Percentiles rank a stretch among this genome's conserved stretches.
phyloP scores from a whole-genome alignment of 202 grass and related monocot genomes.

The Carex arenaria region DNA sequence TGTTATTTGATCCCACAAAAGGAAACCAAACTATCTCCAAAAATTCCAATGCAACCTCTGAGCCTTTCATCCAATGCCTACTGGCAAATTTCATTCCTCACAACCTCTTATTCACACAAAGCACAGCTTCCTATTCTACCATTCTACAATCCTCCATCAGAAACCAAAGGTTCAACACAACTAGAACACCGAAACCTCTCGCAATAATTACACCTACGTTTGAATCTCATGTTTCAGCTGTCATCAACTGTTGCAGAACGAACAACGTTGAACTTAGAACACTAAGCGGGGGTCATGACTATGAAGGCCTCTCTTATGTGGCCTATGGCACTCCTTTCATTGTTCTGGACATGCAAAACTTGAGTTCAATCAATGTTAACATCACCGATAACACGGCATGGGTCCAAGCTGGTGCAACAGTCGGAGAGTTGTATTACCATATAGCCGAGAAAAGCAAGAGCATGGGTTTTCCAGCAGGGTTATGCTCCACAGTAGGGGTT shows the following conservation, averaged over 20 bases:
- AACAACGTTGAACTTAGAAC: slow-evolving; percentile 37
- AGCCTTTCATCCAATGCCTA: slow-evolving; percentile 35
- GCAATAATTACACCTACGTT: slow-evolving; percentile 35
- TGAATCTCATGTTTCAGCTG: slow-evolving; percentile 41
- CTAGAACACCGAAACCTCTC: slow-evolving; percentile 33
- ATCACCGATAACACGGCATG: slow-evolving; percentile 15
- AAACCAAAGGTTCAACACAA: slow-evolving; percentile 43
- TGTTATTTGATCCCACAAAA: not conserved
- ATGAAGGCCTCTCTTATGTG: slow-evolving; percentile 58
- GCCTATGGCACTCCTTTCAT: slow-evolving; percentile 25
- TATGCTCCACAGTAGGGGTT: slow-evolving; percentile 25
- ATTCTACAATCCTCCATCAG: slow-evolving; percentile 39
- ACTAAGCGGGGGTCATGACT: slow-evolving; percentile 66
- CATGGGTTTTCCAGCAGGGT: slow-evolving; percentile 22
- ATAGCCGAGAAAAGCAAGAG: slow-evolving; percentile 23
- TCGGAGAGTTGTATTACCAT: slow-evolving; percentile 33
- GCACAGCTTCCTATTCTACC: slow-evolving; percentile 28
- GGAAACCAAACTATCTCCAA: not conserved
- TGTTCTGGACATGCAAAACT: slow-evolving; percentile 33
- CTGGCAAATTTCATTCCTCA: not conserved
- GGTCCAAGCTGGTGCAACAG: slow-evolving; percentile 42
- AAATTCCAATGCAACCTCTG: not conserved
- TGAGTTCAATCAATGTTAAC: slow-evolving; percentile 32
- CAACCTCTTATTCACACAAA: slow-evolving; percentile 20
- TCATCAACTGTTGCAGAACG: slow-evolving; percentile 31